Evolutionary conservation across 2,329 filamentous ascomycete genomes (phyloP), one percentile per base, ranked within the genome.

Genomic region (Phoma herbarum): DNA sequence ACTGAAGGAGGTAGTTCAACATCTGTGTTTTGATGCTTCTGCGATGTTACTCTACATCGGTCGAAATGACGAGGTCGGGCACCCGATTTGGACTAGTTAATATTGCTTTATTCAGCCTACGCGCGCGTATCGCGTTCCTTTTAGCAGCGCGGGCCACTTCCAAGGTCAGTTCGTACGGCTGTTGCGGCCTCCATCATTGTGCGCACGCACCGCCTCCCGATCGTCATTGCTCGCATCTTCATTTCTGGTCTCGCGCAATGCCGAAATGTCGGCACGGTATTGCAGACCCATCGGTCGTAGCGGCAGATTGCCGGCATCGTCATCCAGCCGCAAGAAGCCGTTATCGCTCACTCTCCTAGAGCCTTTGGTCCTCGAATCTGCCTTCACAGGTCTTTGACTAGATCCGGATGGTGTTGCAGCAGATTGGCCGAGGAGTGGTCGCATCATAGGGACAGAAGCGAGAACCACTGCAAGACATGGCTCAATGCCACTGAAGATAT

Each of bases 401-500:
- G 41, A 26, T 25, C 23, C 22, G 14, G 26, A 25, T 26, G 22
- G 41, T 43, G 22, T n/a, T 26, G 12, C 11, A n/a, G 41, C 22
- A 43, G 23, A 26, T 43, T 23, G 41, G 8, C 41, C 41, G 12
- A 43, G 41, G 16, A 43, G 41, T 22, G 41, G 41, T 4, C 23
- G 22, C 41, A 43, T 43, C 22, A 43, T 9, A n/a, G 41, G 41
- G 14, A 43, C 41, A 26, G 22, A 43, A 10, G 41, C 23, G 23
- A 43, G 41, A 26, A 43, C 41, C 14, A 43, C 41, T 2, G 41
- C 41, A 26, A 43, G 41, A 43, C 41, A 43, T 25, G 41, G 41
- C 41, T 43, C 41, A 23, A 43, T 43, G 41, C 41, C 41, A 43
- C 41, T 43, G 41, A 43, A 43, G 14, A 43, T 43, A 10, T 43